Conservation (phyloP, 768 basidiomycete species). For the Tubosaeta sp. region DNA sequence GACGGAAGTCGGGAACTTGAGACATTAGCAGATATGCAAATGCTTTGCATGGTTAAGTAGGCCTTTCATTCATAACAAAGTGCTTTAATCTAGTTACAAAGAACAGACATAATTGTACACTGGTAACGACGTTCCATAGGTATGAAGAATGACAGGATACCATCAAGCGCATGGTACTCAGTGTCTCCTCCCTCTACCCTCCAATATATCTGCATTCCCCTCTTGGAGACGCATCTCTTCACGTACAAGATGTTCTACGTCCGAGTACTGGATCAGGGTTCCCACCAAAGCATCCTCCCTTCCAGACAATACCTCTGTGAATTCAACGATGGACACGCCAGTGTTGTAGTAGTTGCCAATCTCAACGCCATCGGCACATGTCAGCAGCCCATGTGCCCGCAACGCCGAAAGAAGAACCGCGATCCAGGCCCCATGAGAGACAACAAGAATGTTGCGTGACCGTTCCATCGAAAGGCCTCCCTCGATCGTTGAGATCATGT, state of each 20-base stretch:
- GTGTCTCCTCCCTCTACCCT: slow-evolving; percentile 1
- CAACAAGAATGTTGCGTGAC: slow-evolving; percentile 44
- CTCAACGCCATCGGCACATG: slow-evolving; percentile 30
- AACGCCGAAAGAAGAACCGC: slow-evolving; percentile 46
- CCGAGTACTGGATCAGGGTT: slow-evolving; percentile 49
- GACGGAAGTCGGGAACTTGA: not conserved
- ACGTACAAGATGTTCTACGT: slow-evolving; percentile 47
- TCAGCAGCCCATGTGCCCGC: slow-evolving; percentile 37
- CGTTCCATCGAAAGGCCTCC: slow-evolving; percentile 29
- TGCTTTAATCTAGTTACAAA: not conserved
- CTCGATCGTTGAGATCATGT: slow-evolving; percentile 16
- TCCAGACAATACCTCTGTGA: slow-evolving; percentile 24
- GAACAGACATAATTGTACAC: not conserved
- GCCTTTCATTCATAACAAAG: not conserved
- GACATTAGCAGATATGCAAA: not conserved
- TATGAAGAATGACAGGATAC: slow-evolving; percentile 9
- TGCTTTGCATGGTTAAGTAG: not conserved
- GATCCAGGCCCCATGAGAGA: slow-evolving; percentile 68
- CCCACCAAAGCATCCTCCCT: slow-evolving; percentile 25
- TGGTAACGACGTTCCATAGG: slow-evolving; percentile 1
- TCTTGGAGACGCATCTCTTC: slow-evolving; percentile 32
- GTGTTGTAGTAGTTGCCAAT: slow-evolving; percentile 25
- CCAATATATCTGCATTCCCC: slow-evolving; percentile 49
- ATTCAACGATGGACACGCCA: slow-evolving; percentile 58
- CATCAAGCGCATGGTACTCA: slow-evolving; percentile 3